A percentile compares a stretch with the other conserved stretches of the same genome.
phyloP scores from a whole-genome alignment of 441 rosid species.

The Omphalea diandra region DNA sequence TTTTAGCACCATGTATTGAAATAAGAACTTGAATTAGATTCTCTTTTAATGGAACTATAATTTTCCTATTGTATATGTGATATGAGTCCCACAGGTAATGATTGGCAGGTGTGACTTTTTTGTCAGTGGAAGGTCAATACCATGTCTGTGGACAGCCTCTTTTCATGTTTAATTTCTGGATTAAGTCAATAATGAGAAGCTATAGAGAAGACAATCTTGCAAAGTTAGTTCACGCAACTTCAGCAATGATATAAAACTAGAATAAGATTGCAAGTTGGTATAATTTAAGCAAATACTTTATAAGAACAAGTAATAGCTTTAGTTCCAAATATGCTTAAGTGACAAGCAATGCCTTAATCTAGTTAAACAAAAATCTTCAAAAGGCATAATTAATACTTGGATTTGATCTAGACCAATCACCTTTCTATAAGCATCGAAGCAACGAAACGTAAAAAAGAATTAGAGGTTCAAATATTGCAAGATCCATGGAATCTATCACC shows the following conservation, averaged over 20 bases:
- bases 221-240: slow-evolving; percentile 15
- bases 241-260: slow-evolving; percentile 21
- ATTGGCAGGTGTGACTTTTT: slow-evolving; percentile 13
- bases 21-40: neutral
- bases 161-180: neutral
- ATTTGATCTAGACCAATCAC: slow-evolving; percentile 47
- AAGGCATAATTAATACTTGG: slow-evolving; percentile 30
- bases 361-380: slow-evolving; percentile 19
- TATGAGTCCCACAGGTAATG: slow-evolving; percentile 19
- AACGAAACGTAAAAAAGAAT: slow-evolving; percentile 11
- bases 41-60: neutral
- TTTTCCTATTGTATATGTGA: neutral
- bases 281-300: slow-evolving; percentile 1
- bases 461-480: slow-evolving; percentile 15
- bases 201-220: neutral
- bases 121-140: slow-evolving; percentile 6
- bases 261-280: slow-evolving; percentile 18
- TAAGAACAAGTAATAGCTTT: neutral
- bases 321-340: slow-evolving; percentile 26
- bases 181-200: slow-evolving; percentile 8
- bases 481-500: slow-evolving; percentile 31
- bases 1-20: slow-evolving; percentile 6
- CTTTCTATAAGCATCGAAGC: slow-evolving; percentile 19
- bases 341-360: slow-evolving; percentile 40
- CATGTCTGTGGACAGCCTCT: neutral